A percentile compares a stretch with the other conserved stretches of the same genome.
Evolutionary conservation across 2,329 filamentous ascomycete species (phyloP).

Genomic region (Coniochaeta sp.): DNA sequence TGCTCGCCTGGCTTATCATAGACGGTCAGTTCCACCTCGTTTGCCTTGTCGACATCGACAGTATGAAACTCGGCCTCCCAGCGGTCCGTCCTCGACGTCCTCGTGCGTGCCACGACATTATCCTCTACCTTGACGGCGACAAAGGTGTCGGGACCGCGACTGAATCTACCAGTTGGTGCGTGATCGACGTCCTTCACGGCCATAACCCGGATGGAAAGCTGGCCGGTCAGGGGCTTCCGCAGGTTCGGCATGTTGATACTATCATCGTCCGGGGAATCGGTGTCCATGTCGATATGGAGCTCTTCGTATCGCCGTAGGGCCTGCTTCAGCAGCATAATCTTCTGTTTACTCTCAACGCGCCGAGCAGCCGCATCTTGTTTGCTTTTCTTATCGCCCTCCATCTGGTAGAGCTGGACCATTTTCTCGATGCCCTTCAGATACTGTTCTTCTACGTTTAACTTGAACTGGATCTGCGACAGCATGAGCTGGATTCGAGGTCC

Average conservation of each 20-base stretch:
- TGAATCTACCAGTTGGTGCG: slow-evolving; percentile 74
- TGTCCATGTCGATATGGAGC: slow-evolving; percentile 87
- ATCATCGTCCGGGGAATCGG: slow-evolving; percentile 80
- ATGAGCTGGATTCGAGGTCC: slow-evolving; percentile 98
- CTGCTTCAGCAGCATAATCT: slow-evolving; percentile 92
- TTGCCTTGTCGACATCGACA: slow-evolving; percentile 94
- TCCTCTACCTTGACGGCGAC: slow-evolving; percentile 97
- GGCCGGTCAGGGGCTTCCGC: slow-evolving; percentile 90
- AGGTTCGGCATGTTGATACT: slow-evolving; percentile 93
- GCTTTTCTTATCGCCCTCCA: slow-evolving; percentile 96
- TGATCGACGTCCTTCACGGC: slow-evolving; percentile 94
- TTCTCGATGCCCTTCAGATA: slow-evolving; percentile 99
- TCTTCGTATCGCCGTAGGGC: slow-evolving; percentile 96
- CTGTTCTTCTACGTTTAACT: slow-evolving; percentile 96
- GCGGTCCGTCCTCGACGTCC: slow-evolving; percentile 73
- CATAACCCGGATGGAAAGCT: slow-evolving; percentile 77
- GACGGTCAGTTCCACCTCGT: slow-evolving; percentile 94
- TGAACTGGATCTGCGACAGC: slow-evolving; percentile 97
- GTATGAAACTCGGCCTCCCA: slow-evolving; percentile 91
- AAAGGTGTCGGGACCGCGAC: slow-evolving; percentile 87
- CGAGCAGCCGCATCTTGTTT: slow-evolving; percentile 84
- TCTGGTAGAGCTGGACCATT: slow-evolving; percentile 95
- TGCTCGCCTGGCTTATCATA: slow-evolving; percentile 94
- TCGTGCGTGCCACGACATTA: slow-evolving; percentile 80
- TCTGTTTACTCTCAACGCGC: slow-evolving; percentile 92